Evolutionary conservation across 2,329 filamentous ascomycete genomes (phyloP), one percentile per base, ranked within the genome.

Genomic region (Cercospora janseana): DNA sequence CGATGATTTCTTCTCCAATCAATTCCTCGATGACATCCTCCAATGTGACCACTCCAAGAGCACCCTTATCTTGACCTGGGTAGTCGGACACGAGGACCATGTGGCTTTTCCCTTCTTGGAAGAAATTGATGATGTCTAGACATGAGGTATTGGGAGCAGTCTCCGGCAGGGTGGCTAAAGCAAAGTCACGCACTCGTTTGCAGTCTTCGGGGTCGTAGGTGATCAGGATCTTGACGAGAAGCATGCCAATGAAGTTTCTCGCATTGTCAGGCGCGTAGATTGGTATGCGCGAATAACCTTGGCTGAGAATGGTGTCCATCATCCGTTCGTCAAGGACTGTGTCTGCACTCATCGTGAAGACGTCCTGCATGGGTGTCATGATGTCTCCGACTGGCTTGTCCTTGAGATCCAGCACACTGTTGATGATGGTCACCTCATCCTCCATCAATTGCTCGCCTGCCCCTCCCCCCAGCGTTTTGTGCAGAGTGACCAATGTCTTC

Each of bases 1-100:
- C 93, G 56, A 98, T 94, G 58, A 97, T 98, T 78, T 98, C 93
- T 86, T 98, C 93, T 75, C 93, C 93, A 69, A 98, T 98, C 21
- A 98, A 75, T 70, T 98, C 93, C 69, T 98, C 93, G 65, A 98
- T 98, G 3, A 98, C 93, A 69, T 98, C 93, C 69, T 98, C 93
- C 2, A 98, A 75, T 0, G 93, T 98, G 12, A 98, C 89, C 3
- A 98, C 93, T 49, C 93, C 93, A 9, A 95, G 75, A 4, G 91
- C 90, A 37, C 93, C 93, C 63, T 87, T 84, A 63, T 95, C 85
- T 59, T 94, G 88, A n/a, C 92, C 91, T 1, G 93, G 93, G 58
- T 75, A 80, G 63, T 95, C 88, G 0, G 92, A 96, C 6, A 97
- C 93, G 21, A 98, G 76, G 0, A 97, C 92, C 91, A 98, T 95